Evolutionary conservation across 805 yeast genomes (phyloP).

Genomic region (Yamadazyma laniorum): DNA sequence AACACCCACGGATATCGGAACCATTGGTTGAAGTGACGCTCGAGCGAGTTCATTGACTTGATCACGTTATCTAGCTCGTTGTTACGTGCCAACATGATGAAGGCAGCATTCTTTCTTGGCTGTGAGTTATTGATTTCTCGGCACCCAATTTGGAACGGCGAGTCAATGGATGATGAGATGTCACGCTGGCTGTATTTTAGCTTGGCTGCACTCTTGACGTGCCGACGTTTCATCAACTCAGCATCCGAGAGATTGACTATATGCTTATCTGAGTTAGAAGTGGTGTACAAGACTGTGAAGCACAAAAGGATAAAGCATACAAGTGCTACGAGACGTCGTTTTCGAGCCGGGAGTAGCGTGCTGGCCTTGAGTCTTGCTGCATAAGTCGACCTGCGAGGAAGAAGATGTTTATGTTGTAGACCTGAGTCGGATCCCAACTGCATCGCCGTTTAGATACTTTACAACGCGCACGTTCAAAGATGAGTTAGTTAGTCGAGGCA

Average conservation of each 20-base stretch:
- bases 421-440: too few relatives aligned
- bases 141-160: constrained; percentile 58
- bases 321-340: neutral
- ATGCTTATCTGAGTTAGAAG: constrained; percentile 1
- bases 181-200: constrained; percentile 10
- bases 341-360: too few relatives aligned
- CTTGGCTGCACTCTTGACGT: constrained; percentile 4
- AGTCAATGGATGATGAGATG: constrained; percentile 22
- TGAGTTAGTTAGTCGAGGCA: too few relatives aligned
- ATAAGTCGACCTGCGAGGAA: too few relatives aligned
- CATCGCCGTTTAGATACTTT: too few relatives aligned
- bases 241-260: constrained; percentile 3
- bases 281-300: neutral
- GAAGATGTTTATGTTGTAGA: too few relatives aligned
- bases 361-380: too few relatives aligned
- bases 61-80: constrained; percentile 76
- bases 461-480: too few relatives aligned
- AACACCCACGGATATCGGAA: constrained; percentile 91
- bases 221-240: neutral
- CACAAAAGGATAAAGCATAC: neutral
- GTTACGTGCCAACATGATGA: constrained; percentile 82
- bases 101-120: constrained; percentile 73
- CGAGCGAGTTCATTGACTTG: constrained; percentile 69
- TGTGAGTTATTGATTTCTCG: constrained; percentile 37
- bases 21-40: constrained; percentile 91